Conservation (phyloP, 352 stramenopile species). For the Aphanomyces stellatus region DNA sequence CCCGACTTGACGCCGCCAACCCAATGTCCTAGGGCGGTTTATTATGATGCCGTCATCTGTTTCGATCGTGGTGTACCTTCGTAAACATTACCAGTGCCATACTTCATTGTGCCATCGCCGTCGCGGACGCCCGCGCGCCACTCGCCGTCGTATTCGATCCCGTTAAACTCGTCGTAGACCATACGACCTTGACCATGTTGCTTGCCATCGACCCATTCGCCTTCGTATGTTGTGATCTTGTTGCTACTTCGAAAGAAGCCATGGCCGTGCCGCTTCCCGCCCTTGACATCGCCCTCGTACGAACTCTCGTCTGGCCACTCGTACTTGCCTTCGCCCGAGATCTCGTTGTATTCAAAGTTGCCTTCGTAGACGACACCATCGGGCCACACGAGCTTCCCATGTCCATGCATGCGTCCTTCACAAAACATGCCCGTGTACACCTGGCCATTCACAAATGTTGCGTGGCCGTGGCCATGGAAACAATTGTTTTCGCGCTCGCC, state of each 20-base stretch:
- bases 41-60: too few species aligned
- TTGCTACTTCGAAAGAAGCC: conserved; percentile 54
- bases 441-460: conserved; percentile 56
- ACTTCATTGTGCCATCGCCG: conserved; percentile 54
- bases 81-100: conserved; percentile 41
- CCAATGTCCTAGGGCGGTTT: conserved; percentile 67
- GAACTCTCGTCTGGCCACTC: conserved; percentile 73
- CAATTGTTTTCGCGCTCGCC: conserved; percentile 27
- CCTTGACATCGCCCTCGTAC: conserved; percentile 64
- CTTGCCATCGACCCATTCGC: conserved; percentile 60
- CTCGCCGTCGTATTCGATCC: conserved; percentile 41
- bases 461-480: conserved; percentile 46
- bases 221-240: conserved; percentile 45
- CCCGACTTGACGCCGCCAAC: conserved; percentile 53
- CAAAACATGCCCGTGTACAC: conserved; percentile 57
- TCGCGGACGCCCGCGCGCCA: conserved; percentile 44
- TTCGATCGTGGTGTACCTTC: too few species aligned
- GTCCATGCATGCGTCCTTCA: conserved; percentile 64
- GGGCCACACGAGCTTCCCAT: conserved; percentile 52
- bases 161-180: conserved; percentile 40
- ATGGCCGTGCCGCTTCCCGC: conserved; percentile 63
- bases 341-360: conserved; percentile 60
- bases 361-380: conserved; percentile 60
- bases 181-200: conserved; percentile 63
- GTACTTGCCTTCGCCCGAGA: conserved; percentile 52